Evolutionary conservation across 768 basidiomycete genomes (phyloP).

Genomic region (Agrocybe praecox): DNA sequence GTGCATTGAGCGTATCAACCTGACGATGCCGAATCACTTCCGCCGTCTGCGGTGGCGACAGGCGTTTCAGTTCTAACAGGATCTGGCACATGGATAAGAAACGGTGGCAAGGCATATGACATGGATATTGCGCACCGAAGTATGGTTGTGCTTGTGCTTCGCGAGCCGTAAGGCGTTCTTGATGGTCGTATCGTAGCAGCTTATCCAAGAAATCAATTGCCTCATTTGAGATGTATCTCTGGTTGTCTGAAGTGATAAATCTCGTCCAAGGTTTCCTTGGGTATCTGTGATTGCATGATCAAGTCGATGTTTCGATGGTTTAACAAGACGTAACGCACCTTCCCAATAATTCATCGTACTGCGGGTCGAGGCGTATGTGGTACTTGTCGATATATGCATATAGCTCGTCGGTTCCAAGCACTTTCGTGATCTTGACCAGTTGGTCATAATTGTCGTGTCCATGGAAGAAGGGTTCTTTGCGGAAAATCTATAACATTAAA

Average conservation of each 20-base stretch:
- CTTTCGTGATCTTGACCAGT: slow-evolving; percentile 96
- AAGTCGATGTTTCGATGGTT: background rate
- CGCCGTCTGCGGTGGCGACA: slow-evolving; percentile 53
- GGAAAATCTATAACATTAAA: slow-evolving; percentile 74
- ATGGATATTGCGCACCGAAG: slow-evolving; percentile 64
- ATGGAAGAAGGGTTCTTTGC: slow-evolving; percentile 99
- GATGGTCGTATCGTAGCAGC: slow-evolving; percentile 94
- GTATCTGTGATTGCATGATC: slow-evolving; percentile 51
- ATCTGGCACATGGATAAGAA: slow-evolving; percentile 43
- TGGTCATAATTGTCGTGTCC: slow-evolving; percentile 99
- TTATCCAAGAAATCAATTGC: slow-evolving; percentile 97
- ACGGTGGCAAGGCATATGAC: slow-evolving; percentile 8
- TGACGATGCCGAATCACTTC: slow-evolving; percentile 63
- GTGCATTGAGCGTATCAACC: slow-evolving; percentile 31
- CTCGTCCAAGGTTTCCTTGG: slow-evolving; percentile 94
- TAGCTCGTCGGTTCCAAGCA: slow-evolving; percentile 94
- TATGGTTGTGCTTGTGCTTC: slow-evolving; percentile 94
- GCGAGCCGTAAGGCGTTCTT: slow-evolving; percentile 92
- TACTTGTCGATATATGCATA: slow-evolving; percentile 94
- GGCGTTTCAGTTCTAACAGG: slow-evolving; percentile 57
- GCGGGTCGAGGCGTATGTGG: slow-evolving; percentile 92
- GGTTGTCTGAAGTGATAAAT: slow-evolving; percentile 95
- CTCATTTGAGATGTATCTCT: slow-evolving; percentile 95
- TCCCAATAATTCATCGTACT: slow-evolving; percentile 93
- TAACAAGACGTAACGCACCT: slow-evolving; percentile 47